phyloP scores from a whole-genome alignment of 495 filamentous ascomycete species.

The Aspergillus sclerotioniger region DNA sequence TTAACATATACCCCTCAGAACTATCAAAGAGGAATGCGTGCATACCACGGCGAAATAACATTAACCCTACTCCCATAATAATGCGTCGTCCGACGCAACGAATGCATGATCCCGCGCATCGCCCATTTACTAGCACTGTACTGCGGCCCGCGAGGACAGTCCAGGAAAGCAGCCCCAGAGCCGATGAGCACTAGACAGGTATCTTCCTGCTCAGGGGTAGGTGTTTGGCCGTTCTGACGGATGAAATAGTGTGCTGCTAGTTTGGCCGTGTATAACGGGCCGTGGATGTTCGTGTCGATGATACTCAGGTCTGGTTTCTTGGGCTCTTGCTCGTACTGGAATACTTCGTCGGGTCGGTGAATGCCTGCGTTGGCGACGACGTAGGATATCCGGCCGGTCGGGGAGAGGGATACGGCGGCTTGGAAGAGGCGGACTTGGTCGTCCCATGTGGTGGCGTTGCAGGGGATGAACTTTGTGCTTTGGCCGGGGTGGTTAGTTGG shows the following conservation, averaged over 20 bases:
- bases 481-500: not conserved
- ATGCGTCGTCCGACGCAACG: slow-evolving; percentile 20
- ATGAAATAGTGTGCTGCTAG: slow-evolving; percentile 43
- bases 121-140: slow-evolving; percentile 32
- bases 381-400: slow-evolving; percentile 39
- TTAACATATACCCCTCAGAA: too few relatives aligned
- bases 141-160: slow-evolving; percentile 20
- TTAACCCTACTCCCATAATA: slow-evolving; percentile 24
- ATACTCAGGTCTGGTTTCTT: slow-evolving; percentile 35
- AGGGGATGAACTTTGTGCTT: slow-evolving; percentile 19
- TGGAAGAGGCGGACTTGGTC: slow-evolving; percentile 39
- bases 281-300: slow-evolving; percentile 43
- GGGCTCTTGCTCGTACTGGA: slow-evolving; percentile 27
- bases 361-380: slow-evolving; percentile 47
- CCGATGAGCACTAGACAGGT: slow-evolving; percentile 27
- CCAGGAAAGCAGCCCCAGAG: slow-evolving; percentile 30
- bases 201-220: slow-evolving; percentile 17
- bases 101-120: slow-evolving; percentile 29
- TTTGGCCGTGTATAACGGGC: slow-evolving; percentile 42
- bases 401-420: slow-evolving; percentile 29
- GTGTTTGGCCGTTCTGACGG: slow-evolving; percentile 19
- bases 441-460: slow-evolving; percentile 24
- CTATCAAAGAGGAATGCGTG: too few relatives aligned
- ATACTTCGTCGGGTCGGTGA: slow-evolving; percentile 40
- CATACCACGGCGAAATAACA: slow-evolving; percentile 26